Base-by-base conservation (phyloP, 306 rosid genomes). In the Trifolium repens region DNA sequence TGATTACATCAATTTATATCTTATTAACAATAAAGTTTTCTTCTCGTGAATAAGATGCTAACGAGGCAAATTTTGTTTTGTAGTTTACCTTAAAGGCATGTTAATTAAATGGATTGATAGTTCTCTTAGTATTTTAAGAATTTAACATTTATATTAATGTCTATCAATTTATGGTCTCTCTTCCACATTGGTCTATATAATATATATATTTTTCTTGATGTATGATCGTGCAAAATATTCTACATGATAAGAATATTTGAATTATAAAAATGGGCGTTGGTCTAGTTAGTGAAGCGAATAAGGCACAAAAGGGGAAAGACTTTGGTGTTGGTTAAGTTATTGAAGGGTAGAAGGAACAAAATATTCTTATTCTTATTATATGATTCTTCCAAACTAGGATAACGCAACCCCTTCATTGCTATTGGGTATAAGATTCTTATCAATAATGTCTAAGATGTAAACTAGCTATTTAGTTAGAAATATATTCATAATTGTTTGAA, bases 341-440 rank as follows among this genome's bases (percentile, higher is more conserved):
- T 75, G 81, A 81, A 78, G 67, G 43, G 53, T 44, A 76, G 79
- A 80, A 81, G 67, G 74, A 77, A 80, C 78, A 69, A 74, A 76
- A 75, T 24, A 58, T 58, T 58, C 64, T 9, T 63, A 68, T 76
- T 69, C 80, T 39, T 67, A 17, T 75, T 77, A 40, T 65, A 40
- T 60, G 68, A 77, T 70, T 70, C 72, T 74, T 67, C 66, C 52
- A 61, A 54, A 61, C 85, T 65, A 22, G 52, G 47, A 74, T 74
- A 80, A 79, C 78, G 78, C 88, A 86, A 79, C 83, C 79, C 59
- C 72, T 52, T 74, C 77, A 35, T 82, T 66, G 59, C 71, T 22
- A 68, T 66, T 72, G 66, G 63, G 81, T 71, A 83, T 74, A 82
- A 81, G 86, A 84, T 86, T 85, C 90, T 67, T 77, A 71, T 62